Conservation (phyloP, 1,284 basidiomycete genomes). For the Paramarasmius palmivorus region DNA sequence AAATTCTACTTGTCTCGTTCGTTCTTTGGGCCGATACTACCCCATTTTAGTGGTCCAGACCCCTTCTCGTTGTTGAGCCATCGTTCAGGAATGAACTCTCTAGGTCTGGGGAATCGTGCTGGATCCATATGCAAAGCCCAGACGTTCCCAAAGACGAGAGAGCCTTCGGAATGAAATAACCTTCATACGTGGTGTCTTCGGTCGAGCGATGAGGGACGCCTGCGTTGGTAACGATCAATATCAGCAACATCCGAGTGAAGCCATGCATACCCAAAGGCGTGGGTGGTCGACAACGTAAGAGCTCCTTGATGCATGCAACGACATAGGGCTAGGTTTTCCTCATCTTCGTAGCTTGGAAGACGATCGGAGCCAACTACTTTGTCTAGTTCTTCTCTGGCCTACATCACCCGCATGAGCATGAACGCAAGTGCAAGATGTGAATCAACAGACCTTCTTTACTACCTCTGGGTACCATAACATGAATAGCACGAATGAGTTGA, state of each 20-base stretch:
- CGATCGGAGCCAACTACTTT: not conserved
- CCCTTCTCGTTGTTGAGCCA: slow-evolving; percentile 31
- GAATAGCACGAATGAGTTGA: not conserved
- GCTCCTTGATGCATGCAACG: slow-evolving; percentile 1
- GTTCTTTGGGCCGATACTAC: not conserved
- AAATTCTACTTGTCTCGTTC: not conserved
- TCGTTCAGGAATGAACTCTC: slow-evolving; percentile 39
- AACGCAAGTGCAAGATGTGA: no score
- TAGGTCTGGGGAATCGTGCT: slow-evolving; percentile 35
- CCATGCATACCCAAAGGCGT: not conserved
- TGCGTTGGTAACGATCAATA: not conserved
- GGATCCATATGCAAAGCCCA: slow-evolving; percentile 43
- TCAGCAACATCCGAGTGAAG: not conserved
- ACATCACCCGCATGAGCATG: not conserved
- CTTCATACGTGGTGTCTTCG: slow-evolving; percentile 36
- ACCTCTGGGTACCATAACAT: not conserved
- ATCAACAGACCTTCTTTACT: not conserved
- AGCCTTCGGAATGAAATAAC: slow-evolving; percentile 37
- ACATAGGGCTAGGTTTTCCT: not conserved
- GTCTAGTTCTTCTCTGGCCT: not conserved
- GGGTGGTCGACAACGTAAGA: not conserved
- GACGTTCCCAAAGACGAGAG: slow-evolving; percentile 30
- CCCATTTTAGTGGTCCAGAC: slow-evolving; percentile 15
- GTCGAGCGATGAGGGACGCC: slow-evolving; percentile 29
- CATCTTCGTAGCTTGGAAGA: not conserved